Conservation (phyloP, 768 basidiomycete species). For the Mycena rosella region DNA sequence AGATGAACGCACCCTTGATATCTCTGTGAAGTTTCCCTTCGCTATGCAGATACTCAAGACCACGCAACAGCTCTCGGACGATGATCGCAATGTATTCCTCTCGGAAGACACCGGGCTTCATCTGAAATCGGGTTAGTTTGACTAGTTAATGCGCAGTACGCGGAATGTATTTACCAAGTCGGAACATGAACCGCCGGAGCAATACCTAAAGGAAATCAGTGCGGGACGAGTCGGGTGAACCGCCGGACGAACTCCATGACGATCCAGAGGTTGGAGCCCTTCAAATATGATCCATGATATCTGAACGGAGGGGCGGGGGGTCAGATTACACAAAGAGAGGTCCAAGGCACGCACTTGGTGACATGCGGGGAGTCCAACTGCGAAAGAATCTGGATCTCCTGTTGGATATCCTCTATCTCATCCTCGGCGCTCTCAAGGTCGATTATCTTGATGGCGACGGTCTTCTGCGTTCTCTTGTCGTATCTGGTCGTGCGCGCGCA, state of each 20-base stretch:
- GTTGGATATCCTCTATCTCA: conserved; percentile 99
- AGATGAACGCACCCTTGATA: conserved; percentile 83
- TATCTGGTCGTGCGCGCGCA: conserved; percentile 67
- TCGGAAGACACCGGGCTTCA: conserved; percentile 98
- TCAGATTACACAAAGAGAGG: conserved; percentile 29
- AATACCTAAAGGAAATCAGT: conserved; percentile 71
- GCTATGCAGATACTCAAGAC: conserved; percentile 94
- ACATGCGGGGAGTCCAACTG: conserved; percentile 97
- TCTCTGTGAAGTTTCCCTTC: conserved; percentile 99
- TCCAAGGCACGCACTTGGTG: conserved; percentile 78
- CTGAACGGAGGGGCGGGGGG: conserved; percentile 48
- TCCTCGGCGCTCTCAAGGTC: conserved; percentile 99
- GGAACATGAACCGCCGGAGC: conserved; percentile 97
- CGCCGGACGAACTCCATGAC: conserved; percentile 87
- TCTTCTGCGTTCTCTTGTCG: conserved; percentile 95
- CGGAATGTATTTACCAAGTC: conserved; percentile 77
- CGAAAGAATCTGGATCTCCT: conserved; percentile 98
- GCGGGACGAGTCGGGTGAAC: neutral
- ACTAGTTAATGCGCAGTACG: conserved; percentile 11
- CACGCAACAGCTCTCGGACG: conserved; percentile 89
- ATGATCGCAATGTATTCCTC: conserved; percentile 99
- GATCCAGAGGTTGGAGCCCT: conserved; percentile 98
- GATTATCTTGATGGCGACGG: conserved; percentile 99
- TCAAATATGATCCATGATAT: conserved; percentile 96
- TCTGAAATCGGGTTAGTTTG: conserved; percentile 60